Evolutionary conservation across 108 stramenopile species (phyloP), one percentile per base, ranked within the genome.

Genomic region (Cyclostephanos invisitatus): DNA sequence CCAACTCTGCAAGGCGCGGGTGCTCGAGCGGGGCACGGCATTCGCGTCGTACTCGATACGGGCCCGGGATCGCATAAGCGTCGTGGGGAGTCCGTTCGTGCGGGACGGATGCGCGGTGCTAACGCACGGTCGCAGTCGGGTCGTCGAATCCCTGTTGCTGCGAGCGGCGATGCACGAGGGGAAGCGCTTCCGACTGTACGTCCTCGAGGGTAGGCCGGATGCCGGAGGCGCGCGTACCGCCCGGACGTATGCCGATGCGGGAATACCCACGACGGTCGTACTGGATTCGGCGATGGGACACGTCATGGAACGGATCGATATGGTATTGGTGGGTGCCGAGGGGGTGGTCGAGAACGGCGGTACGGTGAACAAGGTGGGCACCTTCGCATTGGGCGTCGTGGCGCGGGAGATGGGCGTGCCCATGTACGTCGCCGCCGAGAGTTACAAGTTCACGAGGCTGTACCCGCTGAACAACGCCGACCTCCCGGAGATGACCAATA

Each of bases 271-370:
- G 1, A 89, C 78, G 35, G 86, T 99, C 8, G 87, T 98, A 1
- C 71, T 92, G 61, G 98, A 99, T 83, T 83, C 96, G 61, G 97
- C 97, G 48, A 94, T 97, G 90, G 98, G 86, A 5, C 90, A 95
- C 73, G 74, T 89, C 53, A 98, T 97, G 96, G 98, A 99, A 81
- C 29, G 70, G 0, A 93, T 97, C 0, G 97, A 99, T 62, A 63
- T 97, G 61, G 96, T 97, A 10, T 57, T 99, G 22, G 91, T 97
- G 0, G 98, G 98, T 10, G 98, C 98, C 7, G 98, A 98, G 75
- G 97, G 95, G 2, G 96, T 99, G 12, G 85, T 94, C 49, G 98
- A 99, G 82, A 98, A 98, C 75, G 98, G 98, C 2, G 98, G 98
- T 1, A 81, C 96, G 65, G 91, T 98, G 59, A 98, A 98, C 80